Base-by-base conservation (phyloP, 768 basidiomycete species). In the Tricholoma saponaceum region DNA sequence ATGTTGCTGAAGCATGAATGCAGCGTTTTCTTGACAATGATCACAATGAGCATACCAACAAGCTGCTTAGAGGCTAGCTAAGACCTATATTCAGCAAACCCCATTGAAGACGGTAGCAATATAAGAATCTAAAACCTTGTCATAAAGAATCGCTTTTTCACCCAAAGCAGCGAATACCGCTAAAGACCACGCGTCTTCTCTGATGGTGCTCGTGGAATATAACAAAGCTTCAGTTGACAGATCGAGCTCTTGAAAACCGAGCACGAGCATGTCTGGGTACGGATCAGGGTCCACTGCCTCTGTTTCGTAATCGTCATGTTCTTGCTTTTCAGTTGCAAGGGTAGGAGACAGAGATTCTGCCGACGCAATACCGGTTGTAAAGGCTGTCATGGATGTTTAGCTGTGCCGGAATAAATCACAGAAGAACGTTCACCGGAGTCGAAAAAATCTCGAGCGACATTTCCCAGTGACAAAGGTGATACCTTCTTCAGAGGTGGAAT, bases 161-260 rank as follows among this genome's bases (percentile, higher is more conserved):
- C 88, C 89, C n/a, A 94, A 73, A 4, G 81, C 82, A 30, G 86
- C 87, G 60, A 89, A 80, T 7, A 86, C 72, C 1, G 90, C 87
- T 5, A 74, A 35, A 69, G 66, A 77, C 92, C 92, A 94, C 0
- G 84, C 82, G 39, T 91, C 90, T 64, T 90, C 89, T 57, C 81
- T 78, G 7, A 74, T 66, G 0, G 85, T 82, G 30, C 80, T 82
- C 0, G 83, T 79, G 2, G 86, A 78, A 58, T 92, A 92, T 0
- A 95, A 66, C 55, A 92, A 72, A 8, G 91, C 89, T 69, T 91
- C 89, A 0, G 90, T 77, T 0, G 90, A 91, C 2, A 85, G 76
- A 66, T 93, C 91, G 3, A 92, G 71, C 65, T 93, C 91, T 69
- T 93, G 91, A 62, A 93, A 90, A 0, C 83, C 88, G 2, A 92